Evolutionary conservation across 176 grass and related monocot species (phyloP), one percentile per base, ranked within the genome.

Genomic region (Oryza coarctata): DNA sequence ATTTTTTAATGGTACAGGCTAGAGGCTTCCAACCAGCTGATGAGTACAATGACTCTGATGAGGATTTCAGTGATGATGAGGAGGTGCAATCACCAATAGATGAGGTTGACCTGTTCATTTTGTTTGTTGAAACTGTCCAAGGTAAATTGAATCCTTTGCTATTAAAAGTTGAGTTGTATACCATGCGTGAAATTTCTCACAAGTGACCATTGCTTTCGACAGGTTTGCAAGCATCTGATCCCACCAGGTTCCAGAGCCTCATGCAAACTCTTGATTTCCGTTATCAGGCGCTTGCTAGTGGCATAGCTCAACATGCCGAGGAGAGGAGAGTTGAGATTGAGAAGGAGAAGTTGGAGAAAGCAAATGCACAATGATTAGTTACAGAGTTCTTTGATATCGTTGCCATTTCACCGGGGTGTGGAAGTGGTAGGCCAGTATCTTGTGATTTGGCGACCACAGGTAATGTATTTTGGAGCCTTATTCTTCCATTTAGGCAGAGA

Each of bases 101-200:
- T 88, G 95, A 93, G 74, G 89, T 98, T 50, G 95, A 98, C 38
- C 95, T 90, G 1, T 98, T 98, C 83, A 89, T 98, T 74, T 98
- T 98, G 69, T 98, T 98, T 82, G 86, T 98, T 28, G 95, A 94
- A 81, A 88, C 79, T 1, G 44, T 94, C 55, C 90, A 98, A 86
- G 95, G 95, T 98, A 86, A 35, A 73, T 29, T 52, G 1, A 29
- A 41, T 18, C 31, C 9, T 75, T 84, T 69, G n/a, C 52, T 40
- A 63, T 31, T 0, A 58, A n/a, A 29, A 66, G n/a, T 15, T 23
- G 35, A 22, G 1, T 11, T 22, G 10, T 60, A 32, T 2, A 68
- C 60, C 30, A 39, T 84, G 0, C n/a, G 3, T 32, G 6, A 62
- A 31, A 11, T 85, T 38, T 6, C 50, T 77, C 33, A 87, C 63